phyloP scores from a whole-genome alignment of 2,329 filamentous ascomycete species.

The Talaromyces funiculosus region DNA sequence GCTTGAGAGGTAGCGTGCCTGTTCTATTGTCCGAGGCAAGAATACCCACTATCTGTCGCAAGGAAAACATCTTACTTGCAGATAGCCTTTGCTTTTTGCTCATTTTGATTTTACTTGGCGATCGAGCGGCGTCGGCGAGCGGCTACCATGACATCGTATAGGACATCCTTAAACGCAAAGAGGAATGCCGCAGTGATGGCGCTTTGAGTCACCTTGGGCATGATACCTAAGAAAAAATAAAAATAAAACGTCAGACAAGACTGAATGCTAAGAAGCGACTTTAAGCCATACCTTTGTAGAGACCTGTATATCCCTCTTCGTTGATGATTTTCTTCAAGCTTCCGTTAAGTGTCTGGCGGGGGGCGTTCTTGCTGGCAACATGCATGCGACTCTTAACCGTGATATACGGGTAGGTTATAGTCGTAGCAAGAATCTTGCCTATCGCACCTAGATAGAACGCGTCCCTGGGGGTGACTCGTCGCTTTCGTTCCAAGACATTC shows the following conservation, averaged over 20 bases:
- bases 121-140: slow-evolving; percentile 27
- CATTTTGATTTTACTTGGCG: slow-evolving; percentile 23
- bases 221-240: slow-evolving; percentile 87
- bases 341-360: slow-evolving; percentile 72
- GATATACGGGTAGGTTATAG: slow-evolving; percentile 96
- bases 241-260: background rate
- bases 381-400: slow-evolving; percentile 98
- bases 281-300: slow-evolving; percentile 73
- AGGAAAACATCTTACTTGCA: background rate
- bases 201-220: slow-evolving; percentile 93
- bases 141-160: slow-evolving; percentile 61
- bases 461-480: slow-evolving; percentile 73
- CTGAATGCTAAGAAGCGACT: background rate
- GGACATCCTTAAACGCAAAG: slow-evolving; percentile 95
- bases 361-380: slow-evolving; percentile 70
- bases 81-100: background rate
- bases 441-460: slow-evolving; percentile 88
- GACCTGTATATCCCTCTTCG: slow-evolving; percentile 84
- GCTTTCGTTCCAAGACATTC: slow-evolving; percentile 73
- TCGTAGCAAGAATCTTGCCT: slow-evolving; percentile 90
- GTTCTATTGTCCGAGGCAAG: background rate
- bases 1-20: background rate
- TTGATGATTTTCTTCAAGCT: slow-evolving; percentile 72
- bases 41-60: background rate
- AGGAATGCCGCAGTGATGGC: slow-evolving; percentile 93